phyloP scores from a whole-genome alignment of 345 rosid genomes.

The Dimocarpus longan region DNA sequence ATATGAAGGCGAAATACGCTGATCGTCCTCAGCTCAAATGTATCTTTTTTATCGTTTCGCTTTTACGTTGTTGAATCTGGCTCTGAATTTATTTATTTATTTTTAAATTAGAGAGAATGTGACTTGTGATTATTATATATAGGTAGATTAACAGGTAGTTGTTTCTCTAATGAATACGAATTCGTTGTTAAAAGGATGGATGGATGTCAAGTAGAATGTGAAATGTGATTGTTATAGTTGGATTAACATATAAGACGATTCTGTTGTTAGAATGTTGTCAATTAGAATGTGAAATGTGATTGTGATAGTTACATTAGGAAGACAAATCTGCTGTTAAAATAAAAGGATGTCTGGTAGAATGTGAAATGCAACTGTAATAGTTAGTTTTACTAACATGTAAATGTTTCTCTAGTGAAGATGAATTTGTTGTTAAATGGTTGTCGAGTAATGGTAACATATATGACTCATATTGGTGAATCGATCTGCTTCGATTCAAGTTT shows the following conservation, averaged over 20 bases:
- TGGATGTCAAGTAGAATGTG: no score
- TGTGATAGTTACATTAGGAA: background rate
- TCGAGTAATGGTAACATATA: background rate
- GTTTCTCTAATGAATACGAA: background rate
- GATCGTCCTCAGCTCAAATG: conserved; percentile 70
- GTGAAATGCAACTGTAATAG: background rate
- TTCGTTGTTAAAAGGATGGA: background rate
- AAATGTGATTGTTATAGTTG: no score
- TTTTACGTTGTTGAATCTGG: background rate
- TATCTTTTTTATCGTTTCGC: conserved; percentile 25
- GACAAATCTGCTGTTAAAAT: no score
- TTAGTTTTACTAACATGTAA: background rate
- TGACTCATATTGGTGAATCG: background rate
- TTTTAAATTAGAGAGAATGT: background rate
- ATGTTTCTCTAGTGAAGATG: background rate
- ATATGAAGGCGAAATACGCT: conserved; percentile 64
- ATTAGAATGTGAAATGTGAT: background rate
- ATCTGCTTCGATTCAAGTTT: background rate
- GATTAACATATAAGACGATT: no score
- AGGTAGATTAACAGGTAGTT: background rate
- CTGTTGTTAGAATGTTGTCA: no score
- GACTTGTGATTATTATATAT: background rate
- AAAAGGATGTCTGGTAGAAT: background rate
- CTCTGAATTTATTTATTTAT: background rate
- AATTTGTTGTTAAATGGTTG: background rate